Percentiles rank a stretch among this genome's conserved stretches.
Evolutionary conservation across 2,329 filamentous ascomycete genomes (phyloP).

Genomic region (Hymenotorrendiella dingleyae): DNA sequence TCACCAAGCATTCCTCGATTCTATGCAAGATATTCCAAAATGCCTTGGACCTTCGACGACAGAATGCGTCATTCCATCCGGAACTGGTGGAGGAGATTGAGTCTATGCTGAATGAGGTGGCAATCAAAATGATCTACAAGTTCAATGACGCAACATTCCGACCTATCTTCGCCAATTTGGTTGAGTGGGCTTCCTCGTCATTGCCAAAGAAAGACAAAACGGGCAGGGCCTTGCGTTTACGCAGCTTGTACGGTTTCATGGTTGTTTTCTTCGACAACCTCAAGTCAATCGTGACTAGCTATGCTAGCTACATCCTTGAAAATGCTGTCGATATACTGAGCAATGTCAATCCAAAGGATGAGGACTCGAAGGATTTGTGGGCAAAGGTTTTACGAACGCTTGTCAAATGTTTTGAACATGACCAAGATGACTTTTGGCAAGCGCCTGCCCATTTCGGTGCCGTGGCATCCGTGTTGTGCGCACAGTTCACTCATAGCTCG

Average conservation of each 20-base stretch:
- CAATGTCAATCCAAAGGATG: conserved; percentile 37
- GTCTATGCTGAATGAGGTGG: conserved; percentile 58
- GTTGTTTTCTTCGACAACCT: conserved; percentile 75
- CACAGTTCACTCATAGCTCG: conserved; percentile 53
- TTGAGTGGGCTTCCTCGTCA: conserved; percentile 68
- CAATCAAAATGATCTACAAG: conserved; percentile 91
- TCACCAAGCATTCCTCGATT: conserved; percentile 67
- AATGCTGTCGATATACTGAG: conserved; percentile 60
- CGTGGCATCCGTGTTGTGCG: conserved; percentile 63
- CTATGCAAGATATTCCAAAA: conserved; percentile 61
- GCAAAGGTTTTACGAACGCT: conserved; percentile 65
- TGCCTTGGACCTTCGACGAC: conserved; percentile 59
- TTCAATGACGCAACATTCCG: conserved; percentile 91
- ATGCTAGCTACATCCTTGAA: conserved; percentile 79
- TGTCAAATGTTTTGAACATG: conserved; percentile 72
- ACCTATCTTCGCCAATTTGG: conserved; percentile 79
- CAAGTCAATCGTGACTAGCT: conserved; percentile 91
- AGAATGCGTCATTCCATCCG: conserved; percentile 36
- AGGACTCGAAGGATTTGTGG: conserved; percentile 57
- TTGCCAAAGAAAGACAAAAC: conserved; percentile 55
- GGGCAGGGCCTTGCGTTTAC: conserved; percentile 57
- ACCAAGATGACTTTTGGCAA: conserved; percentile 96
- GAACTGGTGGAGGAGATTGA: conserved; percentile 56
- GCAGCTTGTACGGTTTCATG: conserved; percentile 77
- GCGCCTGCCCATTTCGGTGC: conserved; percentile 77